phyloP scores from a whole-genome alignment of 2,329 filamentous ascomycete species.

The Aaosphaeria pasadenensis region DNA sequence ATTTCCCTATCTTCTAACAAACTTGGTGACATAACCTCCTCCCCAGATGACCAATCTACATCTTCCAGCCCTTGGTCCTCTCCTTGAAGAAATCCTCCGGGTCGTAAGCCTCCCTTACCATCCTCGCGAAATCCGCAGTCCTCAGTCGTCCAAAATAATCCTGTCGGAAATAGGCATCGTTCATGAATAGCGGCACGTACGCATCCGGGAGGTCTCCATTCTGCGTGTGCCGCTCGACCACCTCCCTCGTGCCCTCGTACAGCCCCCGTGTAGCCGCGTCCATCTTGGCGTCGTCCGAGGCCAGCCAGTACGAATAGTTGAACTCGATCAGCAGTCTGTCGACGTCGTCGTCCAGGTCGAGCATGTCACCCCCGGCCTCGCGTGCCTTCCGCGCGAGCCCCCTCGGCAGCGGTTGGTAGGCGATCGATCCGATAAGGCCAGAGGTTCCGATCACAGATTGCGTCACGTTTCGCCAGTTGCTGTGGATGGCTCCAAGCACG shows the following conservation, averaged over 20 bases:
- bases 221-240: constrained; percentile 32
- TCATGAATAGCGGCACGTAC: constrained; percentile 47
- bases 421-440: constrained; percentile 23
- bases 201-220: constrained; percentile 37
- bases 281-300: constrained; percentile 33
- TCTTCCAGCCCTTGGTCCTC: constrained; percentile 40
- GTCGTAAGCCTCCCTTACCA: constrained; percentile 37
- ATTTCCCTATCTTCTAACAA: no score
- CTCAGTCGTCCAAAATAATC: constrained; percentile 43
- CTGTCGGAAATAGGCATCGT: constrained; percentile 43
- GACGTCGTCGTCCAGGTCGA: constrained; percentile 38
- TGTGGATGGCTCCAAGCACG: constrained; percentile 10
- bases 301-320: constrained; percentile 37
- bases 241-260: constrained; percentile 35
- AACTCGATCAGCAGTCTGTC: constrained; percentile 45
- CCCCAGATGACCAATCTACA: constrained; percentile 11
- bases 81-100: constrained; percentile 40
- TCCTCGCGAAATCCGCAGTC: constrained; percentile 28
- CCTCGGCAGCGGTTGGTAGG: constrained; percentile 27
- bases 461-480: constrained; percentile 21
- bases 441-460: constrained; percentile 11
- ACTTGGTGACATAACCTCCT: background rate
- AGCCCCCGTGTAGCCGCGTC: constrained; percentile 37
- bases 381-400: constrained; percentile 15
- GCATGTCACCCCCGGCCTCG: constrained; percentile 27